phyloP scores from a whole-genome alignment of 805 yeast genomes.

The Candida schatavii region DNA sequence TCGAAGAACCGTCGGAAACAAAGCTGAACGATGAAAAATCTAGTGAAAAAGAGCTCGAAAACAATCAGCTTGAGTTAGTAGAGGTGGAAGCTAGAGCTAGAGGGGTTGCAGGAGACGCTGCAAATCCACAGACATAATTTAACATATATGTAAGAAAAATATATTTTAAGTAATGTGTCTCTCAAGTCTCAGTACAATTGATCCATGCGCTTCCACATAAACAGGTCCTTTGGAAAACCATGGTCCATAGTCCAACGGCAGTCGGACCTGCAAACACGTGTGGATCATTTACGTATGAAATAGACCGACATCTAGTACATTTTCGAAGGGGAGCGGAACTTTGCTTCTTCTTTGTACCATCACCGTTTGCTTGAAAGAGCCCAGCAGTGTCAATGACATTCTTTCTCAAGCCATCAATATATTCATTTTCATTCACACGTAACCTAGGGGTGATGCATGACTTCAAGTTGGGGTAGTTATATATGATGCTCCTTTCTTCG shows the following conservation, averaged over 20 bases:
- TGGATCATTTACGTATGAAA: constrained; percentile 41
- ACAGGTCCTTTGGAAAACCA: constrained; percentile 70
- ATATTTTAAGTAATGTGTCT: too few species aligned
- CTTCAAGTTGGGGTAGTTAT: constrained; percentile 5
- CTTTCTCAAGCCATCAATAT: constrained; percentile 39
- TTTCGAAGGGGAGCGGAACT: constrained; percentile 20
- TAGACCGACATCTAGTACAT: constrained; percentile 41
- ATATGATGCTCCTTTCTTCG: constrained; percentile 12
- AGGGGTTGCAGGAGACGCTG: too few species aligned
- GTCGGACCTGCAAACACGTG: constrained; percentile 30
- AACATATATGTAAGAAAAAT: too few species aligned
- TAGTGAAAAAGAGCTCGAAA: too few species aligned
- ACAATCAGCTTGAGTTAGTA: too few species aligned
- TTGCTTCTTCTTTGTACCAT: neutral
- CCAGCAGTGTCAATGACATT: constrained; percentile 20
- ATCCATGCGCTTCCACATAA: constrained; percentile 81
- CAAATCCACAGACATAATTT: too few species aligned
- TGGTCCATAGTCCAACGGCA: constrained; percentile 49
- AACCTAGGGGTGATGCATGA: constrained; percentile 19
- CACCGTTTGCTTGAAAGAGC: neutral
- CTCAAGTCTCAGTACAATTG: constrained; percentile 17
- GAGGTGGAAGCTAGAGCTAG: too few species aligned
- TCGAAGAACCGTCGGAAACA: neutral
- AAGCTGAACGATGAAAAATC: neutral
- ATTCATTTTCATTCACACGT: constrained; percentile 18